These are phyloP conservation scores for Primulina huaijiensis DNA, from an alignment of 257 asterid genomes.

Conservation along the genomic window DNA sequence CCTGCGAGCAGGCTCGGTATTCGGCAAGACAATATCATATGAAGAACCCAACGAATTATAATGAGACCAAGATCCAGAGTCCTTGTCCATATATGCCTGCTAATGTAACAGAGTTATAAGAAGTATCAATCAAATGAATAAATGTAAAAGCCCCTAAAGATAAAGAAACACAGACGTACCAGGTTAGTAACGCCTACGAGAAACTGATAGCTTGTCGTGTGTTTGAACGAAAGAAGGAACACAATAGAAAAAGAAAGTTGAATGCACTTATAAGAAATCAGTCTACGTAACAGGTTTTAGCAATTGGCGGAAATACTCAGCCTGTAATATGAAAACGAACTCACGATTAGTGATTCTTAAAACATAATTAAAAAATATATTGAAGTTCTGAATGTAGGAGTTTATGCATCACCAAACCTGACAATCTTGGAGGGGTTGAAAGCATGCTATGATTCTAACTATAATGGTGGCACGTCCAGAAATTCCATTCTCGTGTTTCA, in stretches of 20 bases:
- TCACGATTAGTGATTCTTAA: slow-evolving; percentile 23
- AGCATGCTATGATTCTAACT: slow-evolving; percentile 96
- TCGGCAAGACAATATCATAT: slow-evolving; percentile 32
- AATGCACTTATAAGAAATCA: slow-evolving; percentile 40
- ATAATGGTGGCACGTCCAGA: slow-evolving; percentile 82
- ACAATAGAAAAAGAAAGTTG: slow-evolving; percentile 39
- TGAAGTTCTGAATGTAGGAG: neutral
- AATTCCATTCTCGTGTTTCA: slow-evolving; percentile 89
- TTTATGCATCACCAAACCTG: slow-evolving; percentile 51
- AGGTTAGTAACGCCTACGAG: slow-evolving; percentile 35
- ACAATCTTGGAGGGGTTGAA: slow-evolving; percentile 98
- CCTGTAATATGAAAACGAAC: slow-evolving; percentile 55
- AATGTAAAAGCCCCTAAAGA: neutral
- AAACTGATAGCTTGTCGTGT: slow-evolving; percentile 37
- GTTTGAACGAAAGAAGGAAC: slow-evolving; percentile 44
- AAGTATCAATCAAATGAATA: slow-evolving; percentile 20
- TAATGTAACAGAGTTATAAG: slow-evolving; percentile 40
- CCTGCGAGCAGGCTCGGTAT: slow-evolving; percentile 31
- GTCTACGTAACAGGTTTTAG: slow-evolving; percentile 97
- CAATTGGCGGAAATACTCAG: slow-evolving; percentile 88
- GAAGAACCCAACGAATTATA: slow-evolving; percentile 36
- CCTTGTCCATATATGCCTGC: slow-evolving; percentile 69
- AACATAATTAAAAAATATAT: neutral
- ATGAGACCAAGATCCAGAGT: slow-evolving; percentile 46
- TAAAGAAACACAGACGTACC: slow-evolving; percentile 4